Evolutionary conservation across 2,329 filamentous ascomycete genomes (phyloP).

Genomic region (Mycosphaerelloides madeirae): DNA sequence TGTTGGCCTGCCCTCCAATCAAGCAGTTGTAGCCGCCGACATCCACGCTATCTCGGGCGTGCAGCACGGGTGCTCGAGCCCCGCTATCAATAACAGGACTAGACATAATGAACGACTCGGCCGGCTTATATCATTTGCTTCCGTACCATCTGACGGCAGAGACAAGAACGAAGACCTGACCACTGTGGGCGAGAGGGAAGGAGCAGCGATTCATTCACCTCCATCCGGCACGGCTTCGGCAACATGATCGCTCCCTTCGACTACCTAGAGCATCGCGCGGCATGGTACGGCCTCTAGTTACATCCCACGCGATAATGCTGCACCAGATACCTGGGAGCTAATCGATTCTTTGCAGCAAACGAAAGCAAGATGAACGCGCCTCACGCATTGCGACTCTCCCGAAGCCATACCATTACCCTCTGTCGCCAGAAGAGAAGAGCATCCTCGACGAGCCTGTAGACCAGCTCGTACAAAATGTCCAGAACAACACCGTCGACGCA

Average conservation of each 20-base stretch:
- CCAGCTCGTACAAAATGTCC: slow-evolving; percentile 71
- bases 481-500: slow-evolving; percentile 61
- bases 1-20: slow-evolving; percentile 7
- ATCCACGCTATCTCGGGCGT: not conserved
- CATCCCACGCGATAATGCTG: not conserved
- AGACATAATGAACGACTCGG: slow-evolving; percentile 1
- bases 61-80: not conserved
- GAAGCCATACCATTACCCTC: slow-evolving; percentile 58
- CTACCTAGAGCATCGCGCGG: slow-evolving; percentile 66
- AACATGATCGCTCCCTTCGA: slow-evolving; percentile 47
- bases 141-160: not conserved
- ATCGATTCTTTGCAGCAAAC: slow-evolving; percentile 50
- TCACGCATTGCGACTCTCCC: slow-evolving; percentile 65
- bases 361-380: slow-evolving; percentile 73
- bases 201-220: not conserved
- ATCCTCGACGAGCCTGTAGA: slow-evolving; percentile 71
- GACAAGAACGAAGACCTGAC: not conserved
- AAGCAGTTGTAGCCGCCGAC: slow-evolving; percentile 6
- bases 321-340: slow-evolving; percentile 1
- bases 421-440: slow-evolving; percentile 60
- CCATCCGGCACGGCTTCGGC: slow-evolving; percentile 8
- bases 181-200: too few relatives aligned
- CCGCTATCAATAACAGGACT: slow-evolving; percentile 5
- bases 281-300: slow-evolving; percentile 55
- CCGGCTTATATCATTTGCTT: not conserved